Evolutionary conservation across 768 basidiomycete genomes (phyloP), one percentile per base, ranked within the genome.

Genomic region (Rhodocollybia butyracea): DNA sequence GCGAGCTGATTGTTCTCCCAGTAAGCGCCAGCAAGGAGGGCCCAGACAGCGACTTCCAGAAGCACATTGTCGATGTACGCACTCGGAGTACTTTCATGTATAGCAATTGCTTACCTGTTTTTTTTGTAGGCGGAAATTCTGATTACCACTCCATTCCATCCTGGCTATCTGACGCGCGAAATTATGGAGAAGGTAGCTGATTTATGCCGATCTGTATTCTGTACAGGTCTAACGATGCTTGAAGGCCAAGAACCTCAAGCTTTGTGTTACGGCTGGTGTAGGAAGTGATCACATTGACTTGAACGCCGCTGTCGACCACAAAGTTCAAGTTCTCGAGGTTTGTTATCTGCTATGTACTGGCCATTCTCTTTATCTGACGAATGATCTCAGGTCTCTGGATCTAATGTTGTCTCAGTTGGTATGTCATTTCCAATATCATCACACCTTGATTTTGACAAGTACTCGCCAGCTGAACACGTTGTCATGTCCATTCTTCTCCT

Each of bases 391-490:
- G 89, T 94, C 34, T 87, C 91, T 29, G 93, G 93, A 34, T 91
- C 89, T 22, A 95, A 94, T 65, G 93, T 94, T 51, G 87, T 88
- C 50, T 93, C 90, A 11, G 94, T 95, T 40, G n/a, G n/a, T n/a
- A n/a, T n/a, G n/a, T n/a, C n/a, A n/a, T n/a, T n/a, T n/a, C n/a
- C n/a, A n/a, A n/a, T n/a, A n/a, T n/a, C n/a, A n/a, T n/a, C n/a
- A n/a, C n/a, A n/a, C n/a, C n/a, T n/a, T n/a, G n/a, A n/a, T n/a
- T n/a, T n/a, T n/a, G n/a, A n/a, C n/a, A n/a, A n/a, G n/a, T n/a
- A n/a, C n/a, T n/a, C n/a, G n/a, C n/a, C n/a, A n/a, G 93, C 92
- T 42, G 94, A 95, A 71, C 91, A 93, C 68, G 91, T 91, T 57
- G 70, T 92, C 55, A 94, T 94, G 91, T 86, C 84, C 68, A 95